Evolutionary conservation across 331 rosid species (phyloP), one percentile per base, ranked within the genome.

Genomic region (Arachis monticola): DNA sequence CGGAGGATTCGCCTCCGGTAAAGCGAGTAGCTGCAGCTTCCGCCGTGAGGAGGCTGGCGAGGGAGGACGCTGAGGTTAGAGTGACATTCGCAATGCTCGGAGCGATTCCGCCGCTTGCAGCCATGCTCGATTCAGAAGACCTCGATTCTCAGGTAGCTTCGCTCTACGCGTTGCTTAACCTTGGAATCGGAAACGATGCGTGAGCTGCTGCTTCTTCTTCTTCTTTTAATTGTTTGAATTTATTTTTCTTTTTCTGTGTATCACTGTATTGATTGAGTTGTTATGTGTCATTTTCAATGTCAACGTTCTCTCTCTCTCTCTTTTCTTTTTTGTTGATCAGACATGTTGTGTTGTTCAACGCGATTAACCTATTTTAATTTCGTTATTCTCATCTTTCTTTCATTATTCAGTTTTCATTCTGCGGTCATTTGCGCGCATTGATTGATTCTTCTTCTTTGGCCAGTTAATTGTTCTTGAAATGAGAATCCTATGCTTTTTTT

Each of bases 131-230:
- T 66, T 69, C 70, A 17, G 85, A 72, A 31, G 85, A 90, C 61
- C 63, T 77, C 40, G 77, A 78, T 14, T 79, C 93, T 56, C 97
- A 85, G 85, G 85, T 90, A 83, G 88, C 97, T 53, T 78, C 99
- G 7, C 97, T 95, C 63, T 95, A 95, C 51, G 93, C 97, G 6
- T 69, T 95, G 74, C 99, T 95, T 81, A 95, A 92, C 80, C 92
- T 95, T 38, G 99, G 91, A 70, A 90, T 95, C 85, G 96, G 96
- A 80, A 95, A 92, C 66, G 95, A 95, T 72, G 86, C 82, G 99
- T 95, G 73, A 80, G 99, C 83, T 69, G 60, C 56, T 53, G 97
- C 83, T 69, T 64, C 56, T 53, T 6, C 42, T 8, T 27, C 8
- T 47, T 7, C 10, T 55, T 13, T 55, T 55, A 30, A 17, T 30